These are phyloP conservation scores for Picea engelmannii DNA, from an alignment of 83 land plant species.

Conservation along the genomic window DNA sequence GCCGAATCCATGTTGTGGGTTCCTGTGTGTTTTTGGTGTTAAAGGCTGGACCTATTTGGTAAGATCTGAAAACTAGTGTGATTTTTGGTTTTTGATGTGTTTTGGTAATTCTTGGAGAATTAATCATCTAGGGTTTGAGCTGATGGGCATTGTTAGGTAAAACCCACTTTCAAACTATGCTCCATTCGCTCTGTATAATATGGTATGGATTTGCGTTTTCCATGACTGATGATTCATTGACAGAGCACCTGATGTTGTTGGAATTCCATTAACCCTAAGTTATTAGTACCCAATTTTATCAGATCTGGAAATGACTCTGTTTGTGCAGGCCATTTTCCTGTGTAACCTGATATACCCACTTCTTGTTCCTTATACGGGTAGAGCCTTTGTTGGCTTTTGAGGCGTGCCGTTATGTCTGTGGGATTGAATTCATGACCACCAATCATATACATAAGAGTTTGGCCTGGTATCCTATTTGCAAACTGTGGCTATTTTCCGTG, in stretches of 20 bases:
- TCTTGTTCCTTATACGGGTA: not conserved
- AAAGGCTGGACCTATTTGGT: too few relatives aligned
- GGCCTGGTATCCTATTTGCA: too few relatives aligned
- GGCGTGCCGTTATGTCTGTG: not conserved
- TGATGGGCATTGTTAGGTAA: not conserved
- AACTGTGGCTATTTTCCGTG: too few relatives aligned
- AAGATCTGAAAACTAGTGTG: not conserved
- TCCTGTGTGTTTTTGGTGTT: not conserved
- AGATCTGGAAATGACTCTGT: not conserved
- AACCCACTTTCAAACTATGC: not conserved
- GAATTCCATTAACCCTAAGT: too few relatives aligned
- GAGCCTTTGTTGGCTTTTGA: not conserved
- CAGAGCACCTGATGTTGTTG: not conserved
- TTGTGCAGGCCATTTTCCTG: not conserved
- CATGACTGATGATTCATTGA: not conserved
- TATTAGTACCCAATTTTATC: not conserved
- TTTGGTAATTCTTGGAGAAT: not conserved
- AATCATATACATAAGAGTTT: too few relatives aligned
- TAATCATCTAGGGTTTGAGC: constrained; percentile 2
- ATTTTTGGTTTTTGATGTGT: too few relatives aligned
- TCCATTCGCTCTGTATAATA: not conserved
- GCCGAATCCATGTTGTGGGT: not conserved
- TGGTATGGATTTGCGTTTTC: not conserved
- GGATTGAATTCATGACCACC: not conserved
- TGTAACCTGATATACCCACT: too few relatives aligned